Evolutionary conservation across 176 grass and related monocot species (phyloP), one percentile per base, ranked within the genome.

Genomic region (Ananas comosus): DNA sequence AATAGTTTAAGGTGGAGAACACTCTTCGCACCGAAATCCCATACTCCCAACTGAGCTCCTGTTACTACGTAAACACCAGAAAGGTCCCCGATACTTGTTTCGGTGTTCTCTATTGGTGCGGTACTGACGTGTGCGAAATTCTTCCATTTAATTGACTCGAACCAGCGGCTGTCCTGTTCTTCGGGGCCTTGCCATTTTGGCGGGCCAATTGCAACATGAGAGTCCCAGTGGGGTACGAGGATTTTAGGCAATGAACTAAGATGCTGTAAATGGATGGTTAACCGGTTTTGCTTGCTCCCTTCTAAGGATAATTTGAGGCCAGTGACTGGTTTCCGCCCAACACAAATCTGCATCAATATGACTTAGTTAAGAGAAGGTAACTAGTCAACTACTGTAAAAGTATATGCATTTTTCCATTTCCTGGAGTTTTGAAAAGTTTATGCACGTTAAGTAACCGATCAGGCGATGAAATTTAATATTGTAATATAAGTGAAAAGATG

Each of bases 91-190:
- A 99, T 99, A 70, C 76, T 90, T 22, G 95, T 86, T 77, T 99
- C 95, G 3, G 84, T 83, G 51, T 83, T 78, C 78, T 99, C 90
- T 65, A 99, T 99, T 0, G 95, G 95, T 1, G 87, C 95, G 12
- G 95, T 99, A 75, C 90, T 93, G 33, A 94, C 95, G 75, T 99
- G 90, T 73, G 95, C 90, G 75, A 91, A 94, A 74, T 91, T 94
- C 69, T 84, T 99, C 90, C 89, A 94, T 78, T 99, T 99, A 24
- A 99, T 91, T 51, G 95, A 85, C 76, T 99, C 95, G 9, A 99
- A 99, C 95, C 95, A 99, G 61, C 95, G 87, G 69, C 95, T 99
- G 77, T 99, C 95, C 75, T 99, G 95, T 67, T 99, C 95, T 78
- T 99, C 95, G 59, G 95, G 90, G 13, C 87, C 95, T 65, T 91